Percentiles rank a stretch among this genome's conserved stretches.
Evolutionary conservation across 2,329 filamentous ascomycete species (phyloP).

Genomic region (Ophiostoma australiae): DNA sequence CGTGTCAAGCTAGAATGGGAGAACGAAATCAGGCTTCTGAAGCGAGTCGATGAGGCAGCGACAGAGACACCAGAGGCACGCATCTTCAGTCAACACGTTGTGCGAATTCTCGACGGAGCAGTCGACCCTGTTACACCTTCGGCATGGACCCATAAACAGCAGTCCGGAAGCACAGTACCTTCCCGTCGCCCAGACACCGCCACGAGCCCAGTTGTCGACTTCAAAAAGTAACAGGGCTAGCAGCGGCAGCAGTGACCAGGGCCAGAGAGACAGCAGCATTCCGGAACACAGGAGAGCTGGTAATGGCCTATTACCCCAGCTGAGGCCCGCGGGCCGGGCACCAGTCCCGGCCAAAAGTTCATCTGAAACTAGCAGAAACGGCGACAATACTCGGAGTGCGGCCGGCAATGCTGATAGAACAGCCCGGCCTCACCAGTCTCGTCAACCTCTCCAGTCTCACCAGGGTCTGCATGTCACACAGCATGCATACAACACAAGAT

Average conservation of each 20-base stretch:
- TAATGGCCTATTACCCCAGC: neutral
- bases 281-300: neutral
- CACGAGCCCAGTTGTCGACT: neutral
- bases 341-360: neutral
- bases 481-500: neutral
- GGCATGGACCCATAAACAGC: neutral
- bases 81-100: neutral
- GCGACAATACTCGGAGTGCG: neutral
- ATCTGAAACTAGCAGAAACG: neutral
- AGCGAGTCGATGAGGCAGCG: neutral
- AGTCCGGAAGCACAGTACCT: neutral
- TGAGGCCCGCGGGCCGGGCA: neutral
- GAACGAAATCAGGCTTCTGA: constrained; percentile 1
- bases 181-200: neutral
- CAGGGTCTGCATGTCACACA: neutral
- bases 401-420: neutral
- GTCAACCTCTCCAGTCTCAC: neutral
- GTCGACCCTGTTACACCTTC: neutral
- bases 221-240: neutral
- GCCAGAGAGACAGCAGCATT: neutral
- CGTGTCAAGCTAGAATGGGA: neutral
- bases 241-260: neutral
- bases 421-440: neutral
- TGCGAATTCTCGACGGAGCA: constrained; percentile 1
- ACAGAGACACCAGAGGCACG: neutral